Evolutionary conservation across 2,329 filamentous ascomycete genomes (phyloP), one percentile per base, ranked within the genome.

Genomic region (Leptographium flavum): DNA sequence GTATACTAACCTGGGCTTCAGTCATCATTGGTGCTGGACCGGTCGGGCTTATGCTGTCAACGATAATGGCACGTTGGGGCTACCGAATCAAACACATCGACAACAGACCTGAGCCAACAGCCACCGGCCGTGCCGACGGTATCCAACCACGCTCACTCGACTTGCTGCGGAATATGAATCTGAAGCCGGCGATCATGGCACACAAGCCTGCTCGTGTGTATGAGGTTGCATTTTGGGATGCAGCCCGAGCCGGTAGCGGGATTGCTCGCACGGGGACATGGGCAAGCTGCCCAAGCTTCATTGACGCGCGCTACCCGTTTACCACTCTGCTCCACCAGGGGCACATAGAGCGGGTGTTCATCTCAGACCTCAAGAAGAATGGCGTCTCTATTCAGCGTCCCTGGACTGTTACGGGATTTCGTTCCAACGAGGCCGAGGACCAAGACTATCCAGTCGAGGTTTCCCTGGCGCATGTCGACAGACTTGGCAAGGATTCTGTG

Each of bases 41-140:
- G 4, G 87, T 88, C 35, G 88, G 88, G 45, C 74, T 94, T 47
- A 80, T 93, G 65, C 73, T 94, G 22, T 92, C 87, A 9, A 87
- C 87, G 27, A 90, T 84, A 59, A 74, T 95, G 50, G 84, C 86
- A 49, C 74, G 87, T 67, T 94, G 87, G 86, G 88, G 88, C 19
- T 95, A 94, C 70, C 87, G 79, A 61, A 86, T 95, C 63, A 94
- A 90, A 69, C 87, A 94, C 64, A 87, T 94, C 58, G 88, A 94
- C 65, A 94, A 93, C 64, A 75, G 87, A 48, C 71, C 86, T 2
- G 83, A 90, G 56, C 87, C 87, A 15, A 94, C 87, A 13, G 58
- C 77, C 3, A 94, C 87, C 19, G 87, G 87, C 44, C 83, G 87
- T 52, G 88, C 87, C 46, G 87, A 94, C 63, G 87, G 87, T 50